Evolutionary conservation across 225 moss, liverwort and hornwort species (phyloP), one percentile per base, ranked within the genome.

Genomic region (Polytrichum commune): DNA sequence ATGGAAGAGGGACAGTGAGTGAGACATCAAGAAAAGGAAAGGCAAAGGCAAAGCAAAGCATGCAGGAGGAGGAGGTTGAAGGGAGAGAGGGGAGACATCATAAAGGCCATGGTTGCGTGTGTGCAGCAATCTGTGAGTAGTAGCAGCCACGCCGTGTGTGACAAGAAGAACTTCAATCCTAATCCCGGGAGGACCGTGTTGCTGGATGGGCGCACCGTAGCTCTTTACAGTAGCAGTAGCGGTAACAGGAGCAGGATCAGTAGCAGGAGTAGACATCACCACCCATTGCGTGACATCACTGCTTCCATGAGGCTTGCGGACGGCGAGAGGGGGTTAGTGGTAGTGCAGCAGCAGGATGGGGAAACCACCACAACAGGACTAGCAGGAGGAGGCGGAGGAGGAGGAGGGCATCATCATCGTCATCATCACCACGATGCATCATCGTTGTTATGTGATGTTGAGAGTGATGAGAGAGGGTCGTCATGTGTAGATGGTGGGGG

Each of bases 21-120:
- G 46, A 46, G 46, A 46, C 46, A 13, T 46, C 13, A 46, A 16
- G 46, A 46, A 4, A 38, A 30, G 30, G 30, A 30, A 8, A 38
- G 38, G 38, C n/a, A 1, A 46, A 13, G 13, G 46, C 3, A 13
- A 46, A 16, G 46, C 46, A 68, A 70, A 70, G 70, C 60, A 70
- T 70, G 70, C 70, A 70, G 58, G 60, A 57, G 57, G 58, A 57
- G 20, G 60, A 29, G 70, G 19, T 57, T 57, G 33, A 30, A 35
- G 60, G 70, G 27, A 46, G 46, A 46, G 46, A 46, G 46, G 16
- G 46, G 46, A 46, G 46, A 46, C 46, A 46, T 46, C 46, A 46
- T 46, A 60, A 60, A 58, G 70, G 70, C 70, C 70, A 70, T 70
- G 70, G 70, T 70, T 28, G 60, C 60, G 57, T 70, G 70, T 57